phyloP scores from a whole-genome alignment of 176 grass and related monocot species.

The Aegilops longissima region DNA sequence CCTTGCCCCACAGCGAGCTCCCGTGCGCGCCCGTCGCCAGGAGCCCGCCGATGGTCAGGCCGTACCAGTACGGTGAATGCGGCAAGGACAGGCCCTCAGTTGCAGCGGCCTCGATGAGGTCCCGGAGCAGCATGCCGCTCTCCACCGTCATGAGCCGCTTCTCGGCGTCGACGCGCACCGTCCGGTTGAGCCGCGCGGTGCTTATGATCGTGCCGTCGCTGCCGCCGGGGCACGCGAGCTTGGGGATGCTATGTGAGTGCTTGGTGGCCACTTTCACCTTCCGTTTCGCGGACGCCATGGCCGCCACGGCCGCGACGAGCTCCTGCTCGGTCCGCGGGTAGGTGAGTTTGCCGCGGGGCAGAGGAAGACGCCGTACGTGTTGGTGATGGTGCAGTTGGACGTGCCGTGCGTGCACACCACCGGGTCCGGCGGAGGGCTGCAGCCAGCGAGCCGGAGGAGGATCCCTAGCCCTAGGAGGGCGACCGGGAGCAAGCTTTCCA shows the following conservation, averaged over 20 bases:
- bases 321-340: slow-evolving; percentile 52
- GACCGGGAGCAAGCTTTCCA: not conserved
- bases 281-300: not conserved
- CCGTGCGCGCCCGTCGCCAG: not conserved
- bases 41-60: not conserved
- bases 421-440: slow-evolving; percentile 21
- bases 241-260: slow-evolving; percentile 62
- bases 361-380: slow-evolving; percentile 51
- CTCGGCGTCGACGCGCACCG: not conserved
- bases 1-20: not conserved
- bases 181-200: slow-evolving; percentile 14
- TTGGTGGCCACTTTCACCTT: slow-evolving; percentile 53
- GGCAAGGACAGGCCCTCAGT: not conserved
- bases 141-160: not conserved
- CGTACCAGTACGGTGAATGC: not conserved
- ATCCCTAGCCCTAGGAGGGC: not conserved
- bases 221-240: slow-evolving; percentile 53
- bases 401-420: slow-evolving; percentile 29
- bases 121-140: not conserved
- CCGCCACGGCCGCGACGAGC: slow-evolving; percentile 37
- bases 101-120: not conserved
- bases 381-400: slow-evolving; percentile 51
- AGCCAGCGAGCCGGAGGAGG: not conserved
- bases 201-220: slow-evolving; percentile 42
- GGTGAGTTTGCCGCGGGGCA: slow-evolving; percentile 31